Evolutionary conservation across 2,329 filamentous ascomycete species (phyloP), one percentile per base, ranked within the genome.

Genomic region (Penicillium sp.): DNA sequence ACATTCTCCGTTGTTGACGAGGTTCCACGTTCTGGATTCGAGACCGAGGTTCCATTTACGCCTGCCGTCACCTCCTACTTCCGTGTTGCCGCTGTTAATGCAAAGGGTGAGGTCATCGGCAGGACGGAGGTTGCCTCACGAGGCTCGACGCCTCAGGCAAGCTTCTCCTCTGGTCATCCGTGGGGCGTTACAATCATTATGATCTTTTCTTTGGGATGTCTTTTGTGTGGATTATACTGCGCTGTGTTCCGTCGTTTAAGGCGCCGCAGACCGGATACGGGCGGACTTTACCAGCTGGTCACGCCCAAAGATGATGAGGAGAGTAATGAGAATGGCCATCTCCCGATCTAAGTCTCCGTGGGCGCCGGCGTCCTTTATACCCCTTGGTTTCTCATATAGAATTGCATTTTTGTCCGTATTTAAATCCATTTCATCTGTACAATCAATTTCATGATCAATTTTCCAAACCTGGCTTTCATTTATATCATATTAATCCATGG

Each of bases 1-100:
- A 60, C 56, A 3, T 69, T 65, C 31, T 33, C 39, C 5, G 13
- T 54, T 8, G 39, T 63, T 4, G 52, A 58, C 22, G 53, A 63
- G 31, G 57, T 61, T 11, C 21, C 58, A 14, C 64, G 66, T 21
- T 46, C 48, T 11, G 65, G 66, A 9, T 69, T 69, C 19, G 67
- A 69, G 47, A 68, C 65, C 4, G 48, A 56, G 22, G 56, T 68
- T 13, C 46, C 52, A 5, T 35, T 68, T 0, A 19, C 55, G 3
- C 24, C 54, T 16, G 31, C 56, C 3, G 44, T 63, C 2, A 58
- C 49, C 11, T 57, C 61, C 1, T 61, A 62, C 47, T 65, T 68
- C 37, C 62, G 62, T 13, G 39, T 69, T 7, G 55, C 54, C 8
- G 68, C 68, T 9, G 53, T 68, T 11, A 51, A 66, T 26, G 44